Conservation (phyloP, 1,284 basidiomycete genomes). For the Irpex sp. region DNA sequence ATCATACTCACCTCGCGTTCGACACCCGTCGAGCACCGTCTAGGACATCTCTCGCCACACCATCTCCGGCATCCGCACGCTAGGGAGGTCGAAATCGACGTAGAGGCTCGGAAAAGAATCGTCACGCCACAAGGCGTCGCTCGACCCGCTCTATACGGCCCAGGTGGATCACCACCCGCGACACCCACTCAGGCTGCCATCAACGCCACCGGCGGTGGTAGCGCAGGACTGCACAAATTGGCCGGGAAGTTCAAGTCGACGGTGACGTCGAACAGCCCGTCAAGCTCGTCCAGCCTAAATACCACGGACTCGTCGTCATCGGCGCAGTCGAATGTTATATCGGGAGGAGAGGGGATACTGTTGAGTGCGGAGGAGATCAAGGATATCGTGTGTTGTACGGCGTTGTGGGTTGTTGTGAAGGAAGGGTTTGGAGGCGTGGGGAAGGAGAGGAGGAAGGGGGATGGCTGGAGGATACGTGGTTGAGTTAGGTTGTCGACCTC, state of each 20-base stretch:
- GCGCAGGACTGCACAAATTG: conserved; percentile 3
- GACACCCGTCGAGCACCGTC: not conserved
- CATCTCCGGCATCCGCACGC: not conserved
- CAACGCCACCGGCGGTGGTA: not conserved
- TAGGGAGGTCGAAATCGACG: conserved; percentile 29
- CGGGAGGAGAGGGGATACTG: conserved; percentile 32
- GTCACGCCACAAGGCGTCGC: conserved; percentile 40
- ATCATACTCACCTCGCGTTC: conserved; percentile 28
- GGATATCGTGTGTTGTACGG: conserved; percentile 86
- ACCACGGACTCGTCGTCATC: not conserved
- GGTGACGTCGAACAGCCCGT: not conserved
- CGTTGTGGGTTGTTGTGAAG: conserved; percentile 88
- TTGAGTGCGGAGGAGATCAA: conserved; percentile 92
- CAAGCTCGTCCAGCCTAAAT: conserved; percentile 2
- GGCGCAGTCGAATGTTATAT: not conserved
- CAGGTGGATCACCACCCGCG: not conserved
- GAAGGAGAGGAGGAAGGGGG: conserved; percentile 71
- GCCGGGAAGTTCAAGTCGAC: conserved; percentile 6
- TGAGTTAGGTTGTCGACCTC: conserved; percentile 19
- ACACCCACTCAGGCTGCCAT: conserved; percentile 11
- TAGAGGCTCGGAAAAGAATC: conserved; percentile 57
- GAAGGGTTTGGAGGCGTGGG: conserved; percentile 92
- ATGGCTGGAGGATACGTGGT: conserved; percentile 68
- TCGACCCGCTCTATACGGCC: conserved; percentile 27
- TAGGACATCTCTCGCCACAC: not conserved